Percentiles rank a stretch among this genome's conserved stretches.
These are phyloP conservation scores for Cordyceps sp. DNA, from an alignment of 2,329 filamentous ascomycete genomes.

Conservation along the genomic window DNA sequence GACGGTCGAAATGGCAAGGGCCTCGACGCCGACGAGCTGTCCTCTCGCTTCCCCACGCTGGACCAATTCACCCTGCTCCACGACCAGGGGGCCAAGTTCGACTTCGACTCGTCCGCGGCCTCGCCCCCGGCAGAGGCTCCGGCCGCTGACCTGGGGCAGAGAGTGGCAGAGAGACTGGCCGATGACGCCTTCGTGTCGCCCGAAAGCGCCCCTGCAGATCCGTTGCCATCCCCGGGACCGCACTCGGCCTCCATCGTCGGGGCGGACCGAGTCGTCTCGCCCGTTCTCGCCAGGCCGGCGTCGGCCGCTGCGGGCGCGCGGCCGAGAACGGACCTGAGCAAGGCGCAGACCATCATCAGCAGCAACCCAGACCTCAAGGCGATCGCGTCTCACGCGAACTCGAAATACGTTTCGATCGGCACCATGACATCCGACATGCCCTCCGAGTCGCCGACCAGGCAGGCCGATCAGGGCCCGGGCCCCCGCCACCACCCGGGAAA, in stretches of 20 bases:
- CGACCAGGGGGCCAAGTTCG: conserved; percentile 68
- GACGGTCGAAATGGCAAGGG: conserved; percentile 41
- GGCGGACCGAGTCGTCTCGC: conserved; percentile 11
- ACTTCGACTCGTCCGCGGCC: conserved; percentile 50
- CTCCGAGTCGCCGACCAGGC: conserved; percentile 21
- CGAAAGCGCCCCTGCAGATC: conserved; percentile 6
- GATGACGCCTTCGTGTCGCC: conserved; percentile 64
- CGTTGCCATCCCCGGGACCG: conserved; percentile 9
- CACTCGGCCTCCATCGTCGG: conserved; percentile 14
- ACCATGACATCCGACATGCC: conserved; percentile 59
- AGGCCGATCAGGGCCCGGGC: conserved; percentile 5
- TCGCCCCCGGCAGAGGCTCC: conserved; percentile 30
- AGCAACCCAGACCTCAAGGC: conserved; percentile 45
- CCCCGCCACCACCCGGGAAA: conserved; percentile 3
- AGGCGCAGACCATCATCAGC: conserved; percentile 39
- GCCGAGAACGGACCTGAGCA: conserved; percentile 39
- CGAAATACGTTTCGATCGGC: conserved; percentile 40
- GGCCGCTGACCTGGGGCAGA: conserved; percentile 36
- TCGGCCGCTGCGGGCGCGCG: conserved; percentile 15
- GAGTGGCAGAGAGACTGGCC: conserved; percentile 59
- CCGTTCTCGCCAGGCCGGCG: conserved; percentile 10
- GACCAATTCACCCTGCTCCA: conserved; percentile 87
- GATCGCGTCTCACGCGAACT: conserved; percentile 27
- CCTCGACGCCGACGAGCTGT: conserved; percentile 58
- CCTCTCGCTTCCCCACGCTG: conserved; percentile 71